Base-by-base conservation (phyloP, 2,329 filamentous ascomycete species). In the Hortaea werneckii region DNA sequence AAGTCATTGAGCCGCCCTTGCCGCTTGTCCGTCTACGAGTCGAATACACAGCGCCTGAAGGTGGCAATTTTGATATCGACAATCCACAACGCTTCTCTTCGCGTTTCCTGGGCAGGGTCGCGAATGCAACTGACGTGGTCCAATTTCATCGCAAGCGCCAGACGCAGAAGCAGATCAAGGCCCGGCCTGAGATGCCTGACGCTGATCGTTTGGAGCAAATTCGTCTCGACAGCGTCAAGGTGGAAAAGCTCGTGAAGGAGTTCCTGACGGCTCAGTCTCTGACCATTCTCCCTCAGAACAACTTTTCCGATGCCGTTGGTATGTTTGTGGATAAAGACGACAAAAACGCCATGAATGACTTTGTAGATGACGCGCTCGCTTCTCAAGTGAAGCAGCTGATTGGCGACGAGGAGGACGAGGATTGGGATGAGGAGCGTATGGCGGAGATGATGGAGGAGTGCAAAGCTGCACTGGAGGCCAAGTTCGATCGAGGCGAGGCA, bases 81-180 rank as follows among this genome's bases (percentile, higher is more conserved):
- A 98, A 98, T 50, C 89, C 92, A 0, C 92, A 96, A 62, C 81
- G 92, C 6, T 95, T 96, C 59, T 96, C 90, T 0, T 94, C 94
- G 62, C 79, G 88, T 2, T 98, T 96, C 56, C 76, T 84, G 1
- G 84, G 82, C n/a, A 85, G 80, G 59, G 90, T 98, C 1, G 92
- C 92, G 48, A 98, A 98, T 60, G 82, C 83, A 7, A 94, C 89
- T 55, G 92, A 98, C 57, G 87, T 98, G 0, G 82, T 98, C 0
- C 85, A 90, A 58, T 96, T 94, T 62, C 82, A 95, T 65, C 80
- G 87, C 46, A 95, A 90, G 67, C 96, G 95, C 67, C 77, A 78
- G 1, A 58, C 67, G 4, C 69, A 67, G 56, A 44, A 66, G 49
- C 69, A 64, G 29, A 66, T 72, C 38, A 77, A 74, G 46, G 70